These are phyloP conservation scores for Nitzschia sp. DNA, from an alignment of 108 stramenopile species.

Conservation along the genomic window DNA sequence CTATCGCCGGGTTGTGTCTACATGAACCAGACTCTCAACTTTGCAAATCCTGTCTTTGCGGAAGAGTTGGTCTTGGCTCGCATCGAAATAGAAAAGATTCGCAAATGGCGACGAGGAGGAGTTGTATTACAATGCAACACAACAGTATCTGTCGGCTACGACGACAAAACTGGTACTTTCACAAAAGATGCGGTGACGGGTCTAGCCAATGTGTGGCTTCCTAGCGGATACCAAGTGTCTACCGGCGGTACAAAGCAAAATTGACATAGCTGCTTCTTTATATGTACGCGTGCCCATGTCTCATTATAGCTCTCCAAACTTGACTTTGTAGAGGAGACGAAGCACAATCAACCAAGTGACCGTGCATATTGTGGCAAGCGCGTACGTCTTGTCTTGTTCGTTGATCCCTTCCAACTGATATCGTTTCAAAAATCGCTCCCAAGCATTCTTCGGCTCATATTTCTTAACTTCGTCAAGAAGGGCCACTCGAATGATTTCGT, in stretches of 20 bases:
- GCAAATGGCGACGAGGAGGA: constrained; percentile 41
- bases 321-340: constrained; percentile 9
- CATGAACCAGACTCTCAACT: constrained; percentile 63
- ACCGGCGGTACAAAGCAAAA: neutral
- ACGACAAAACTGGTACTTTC: neutral
- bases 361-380: constrained; percentile 5
- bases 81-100: constrained; percentile 46
- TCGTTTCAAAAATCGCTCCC: constrained; percentile 14
- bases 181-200: constrained; percentile 8
- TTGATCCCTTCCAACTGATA: constrained; percentile 8
- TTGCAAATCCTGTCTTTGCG: constrained; percentile 52
- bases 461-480: constrained; percentile 8
- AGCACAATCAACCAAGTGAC: constrained; percentile 16
- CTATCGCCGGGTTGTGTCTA: constrained; percentile 78
- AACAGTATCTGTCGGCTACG: constrained; percentile 6
- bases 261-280: neutral
- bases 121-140: constrained; percentile 67
- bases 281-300: no score
- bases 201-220: constrained; percentile 34
- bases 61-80: constrained; percentile 51
- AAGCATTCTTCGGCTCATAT: constrained; percentile 14
- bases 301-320: constrained; percentile 14
- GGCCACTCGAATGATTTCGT: constrained; percentile 5
- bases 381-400: constrained; percentile 14
- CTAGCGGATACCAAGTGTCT: constrained; percentile 20